A percentile compares a stretch with the other conserved stretches of the same genome.
phyloP scores from a whole-genome alignment of 2,329 filamentous ascomycete genomes.

The Colletotrichum abscissum region DNA sequence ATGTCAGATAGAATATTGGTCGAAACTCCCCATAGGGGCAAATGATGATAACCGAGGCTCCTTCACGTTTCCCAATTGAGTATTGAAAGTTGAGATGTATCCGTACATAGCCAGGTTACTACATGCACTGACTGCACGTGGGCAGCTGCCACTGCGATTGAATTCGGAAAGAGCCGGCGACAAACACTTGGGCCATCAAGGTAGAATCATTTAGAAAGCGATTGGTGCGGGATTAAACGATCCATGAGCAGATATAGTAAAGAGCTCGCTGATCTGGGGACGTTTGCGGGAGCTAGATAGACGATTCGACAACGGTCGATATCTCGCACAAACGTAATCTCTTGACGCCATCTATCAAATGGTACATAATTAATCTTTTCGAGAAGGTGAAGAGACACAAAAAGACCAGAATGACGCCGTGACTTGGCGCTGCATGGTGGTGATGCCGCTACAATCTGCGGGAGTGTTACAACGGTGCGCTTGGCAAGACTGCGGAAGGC shows the following conservation, averaged over 20 bases:
- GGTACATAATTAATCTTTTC: slow-evolving; percentile 1
- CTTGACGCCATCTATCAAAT: slow-evolving; percentile 27
- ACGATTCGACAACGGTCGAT: background rate
- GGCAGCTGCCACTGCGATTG: background rate
- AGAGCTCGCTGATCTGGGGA: background rate
- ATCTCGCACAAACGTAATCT: slow-evolving; percentile 31
- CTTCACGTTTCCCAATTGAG: too few species aligned
- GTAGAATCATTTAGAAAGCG: background rate
- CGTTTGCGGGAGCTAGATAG: background rate
- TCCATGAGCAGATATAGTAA: background rate
- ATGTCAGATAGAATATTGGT: too few species aligned
- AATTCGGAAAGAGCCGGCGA: background rate
- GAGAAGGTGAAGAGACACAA: slow-evolving; percentile 21
- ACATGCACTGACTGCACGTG: background rate
- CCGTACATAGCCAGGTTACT: background rate
- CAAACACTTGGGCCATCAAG: background rate
- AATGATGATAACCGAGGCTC: too few species aligned
- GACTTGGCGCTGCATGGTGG: slow-evolving; percentile 22
- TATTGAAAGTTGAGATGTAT: too few species aligned
- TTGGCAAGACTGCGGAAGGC: slow-evolving; percentile 15
- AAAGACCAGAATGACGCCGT: slow-evolving; percentile 16
- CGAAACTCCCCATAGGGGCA: too few species aligned
- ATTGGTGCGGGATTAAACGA: slow-evolving; percentile 10
- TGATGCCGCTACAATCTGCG: background rate
- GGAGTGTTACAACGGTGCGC: slow-evolving; percentile 26